Conservation (phyloP, 106 monocot species). For the Triglochin maritima region DNA sequence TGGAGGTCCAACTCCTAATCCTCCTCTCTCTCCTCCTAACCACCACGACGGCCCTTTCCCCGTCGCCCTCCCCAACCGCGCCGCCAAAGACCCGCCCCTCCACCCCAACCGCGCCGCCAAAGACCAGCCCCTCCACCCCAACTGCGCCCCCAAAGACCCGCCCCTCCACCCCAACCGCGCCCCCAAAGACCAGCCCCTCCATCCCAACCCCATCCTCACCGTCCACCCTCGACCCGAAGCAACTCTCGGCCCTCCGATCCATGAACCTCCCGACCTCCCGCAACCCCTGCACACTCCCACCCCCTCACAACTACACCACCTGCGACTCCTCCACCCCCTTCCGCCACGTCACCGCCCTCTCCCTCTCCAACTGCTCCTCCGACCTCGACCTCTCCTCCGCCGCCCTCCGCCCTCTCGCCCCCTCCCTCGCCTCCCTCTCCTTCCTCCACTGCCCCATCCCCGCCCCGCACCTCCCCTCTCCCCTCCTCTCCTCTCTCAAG, state of each 20-base stretch:
- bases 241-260: slow-evolving; percentile 39
- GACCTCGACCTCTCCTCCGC: slow-evolving; percentile 25
- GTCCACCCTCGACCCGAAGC: slow-evolving; percentile 49
- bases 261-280: slow-evolving; percentile 29
- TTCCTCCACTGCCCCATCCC: slow-evolving; percentile 25
- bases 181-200: neutral
- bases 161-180: neutral
- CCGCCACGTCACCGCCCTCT: slow-evolving; percentile 43
- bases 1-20: neutral
- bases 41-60: neutral
- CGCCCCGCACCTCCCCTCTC: slow-evolving; percentile 30
- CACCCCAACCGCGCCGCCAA: slow-evolving; percentile 1
- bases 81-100: neutral
- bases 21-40: neutral
- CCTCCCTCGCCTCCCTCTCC: slow-evolving; percentile 51
- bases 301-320: slow-evolving; percentile 38
- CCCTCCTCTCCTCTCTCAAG: slow-evolving; percentile 33
- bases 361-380: slow-evolving; percentile 62
- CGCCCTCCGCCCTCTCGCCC: slow-evolving; percentile 35
- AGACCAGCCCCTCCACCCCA: neutral
- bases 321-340: slow-evolving; percentile 52
- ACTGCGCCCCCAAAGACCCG: slow-evolving; percentile 2
- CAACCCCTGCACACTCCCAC: slow-evolving; percentile 50
- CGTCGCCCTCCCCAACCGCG: slow-evolving; percentile 3
- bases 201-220: neutral